phyloP scores from a whole-genome alignment of 208 protist species.

The Acanthamoeba divionensis region DNA sequence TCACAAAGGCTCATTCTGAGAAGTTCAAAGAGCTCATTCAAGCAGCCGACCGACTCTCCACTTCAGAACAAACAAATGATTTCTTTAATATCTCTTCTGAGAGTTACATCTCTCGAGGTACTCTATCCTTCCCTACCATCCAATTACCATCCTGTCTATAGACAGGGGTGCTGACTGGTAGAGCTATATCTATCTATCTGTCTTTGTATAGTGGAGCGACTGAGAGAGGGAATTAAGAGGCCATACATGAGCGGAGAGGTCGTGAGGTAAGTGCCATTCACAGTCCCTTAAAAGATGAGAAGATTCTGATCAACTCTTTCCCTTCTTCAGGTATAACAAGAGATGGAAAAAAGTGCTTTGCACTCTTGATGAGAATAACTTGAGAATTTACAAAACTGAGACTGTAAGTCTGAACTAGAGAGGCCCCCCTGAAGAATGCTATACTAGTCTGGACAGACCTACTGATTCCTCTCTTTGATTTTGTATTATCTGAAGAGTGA shows the following conservation, averaged over 20 bases:
- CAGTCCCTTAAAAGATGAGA: no score
- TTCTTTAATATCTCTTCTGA: not conserved
- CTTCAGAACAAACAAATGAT: not conserved
- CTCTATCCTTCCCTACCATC: not conserved
- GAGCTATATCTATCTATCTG: not conserved
- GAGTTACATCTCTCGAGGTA: not conserved
- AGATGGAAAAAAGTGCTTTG: slow-evolving; percentile 27
- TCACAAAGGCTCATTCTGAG: not conserved
- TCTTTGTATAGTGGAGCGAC: not conserved
- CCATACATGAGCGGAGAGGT: not conserved
- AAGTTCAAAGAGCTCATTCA: not conserved
- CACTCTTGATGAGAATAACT: not conserved
- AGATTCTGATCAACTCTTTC: no score
- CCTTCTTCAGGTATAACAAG: not conserved
- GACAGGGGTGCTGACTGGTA: not conserved
- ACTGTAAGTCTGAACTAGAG: not conserved
- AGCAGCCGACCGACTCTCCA: not conserved
- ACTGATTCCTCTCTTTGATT: not conserved
- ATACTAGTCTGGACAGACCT: not conserved
- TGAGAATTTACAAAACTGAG: not conserved
- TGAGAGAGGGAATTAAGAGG: not conserved
- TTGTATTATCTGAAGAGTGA: not conserved
- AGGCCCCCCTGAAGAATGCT: not conserved
- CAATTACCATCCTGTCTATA: not conserved
- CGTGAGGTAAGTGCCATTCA: no score